phyloP scores from a whole-genome alignment of 2,329 filamentous ascomycete species.

The Diaporthe vexans region DNA sequence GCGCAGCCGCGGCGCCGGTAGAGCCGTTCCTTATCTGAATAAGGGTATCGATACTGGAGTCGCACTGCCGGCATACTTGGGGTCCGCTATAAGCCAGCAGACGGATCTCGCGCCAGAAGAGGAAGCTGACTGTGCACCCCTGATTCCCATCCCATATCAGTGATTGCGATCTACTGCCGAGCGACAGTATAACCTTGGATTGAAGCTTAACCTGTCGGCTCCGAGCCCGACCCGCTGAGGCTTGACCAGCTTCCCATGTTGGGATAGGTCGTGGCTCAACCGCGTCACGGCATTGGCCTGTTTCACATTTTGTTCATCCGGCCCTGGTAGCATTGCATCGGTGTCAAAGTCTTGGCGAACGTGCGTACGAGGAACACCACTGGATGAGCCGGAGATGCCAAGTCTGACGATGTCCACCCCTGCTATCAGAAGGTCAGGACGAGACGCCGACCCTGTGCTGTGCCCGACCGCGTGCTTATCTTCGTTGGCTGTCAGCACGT shows the following conservation, averaged over 20 bases:
- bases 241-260: slow-evolving; percentile 30
- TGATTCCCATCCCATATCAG: slow-evolving; percentile 11
- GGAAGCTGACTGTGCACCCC: slow-evolving; percentile 6
- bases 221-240: slow-evolving; percentile 22
- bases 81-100: slow-evolving; percentile 1
- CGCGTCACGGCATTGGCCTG: slow-evolving; percentile 30
- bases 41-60: not conserved
- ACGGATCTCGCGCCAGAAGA: slow-evolving; percentile 14
- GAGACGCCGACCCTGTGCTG: slow-evolving; percentile 1
- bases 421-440: slow-evolving; percentile 14
- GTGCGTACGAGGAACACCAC: not conserved
- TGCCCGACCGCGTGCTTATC: slow-evolving; percentile 32
- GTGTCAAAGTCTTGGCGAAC: slow-evolving; percentile 34
- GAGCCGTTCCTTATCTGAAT: slow-evolving; percentile 3
- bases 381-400: slow-evolving; percentile 23
- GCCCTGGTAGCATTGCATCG: slow-evolving; percentile 28
- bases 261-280: slow-evolving; percentile 31
- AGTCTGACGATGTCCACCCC: slow-evolving; percentile 29
- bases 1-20: not conserved
- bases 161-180: slow-evolving; percentile 27
- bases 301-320: slow-evolving; percentile 32
- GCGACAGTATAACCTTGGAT: slow-evolving; percentile 27
- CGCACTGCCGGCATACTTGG: slow-evolving; percentile 14
- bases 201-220: slow-evolving; percentile 29
- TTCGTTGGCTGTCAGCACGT: slow-evolving; percentile 34